Base-by-base conservation (phyloP, 768 basidiomycete genomes). In the Boletus barrowsii region DNA sequence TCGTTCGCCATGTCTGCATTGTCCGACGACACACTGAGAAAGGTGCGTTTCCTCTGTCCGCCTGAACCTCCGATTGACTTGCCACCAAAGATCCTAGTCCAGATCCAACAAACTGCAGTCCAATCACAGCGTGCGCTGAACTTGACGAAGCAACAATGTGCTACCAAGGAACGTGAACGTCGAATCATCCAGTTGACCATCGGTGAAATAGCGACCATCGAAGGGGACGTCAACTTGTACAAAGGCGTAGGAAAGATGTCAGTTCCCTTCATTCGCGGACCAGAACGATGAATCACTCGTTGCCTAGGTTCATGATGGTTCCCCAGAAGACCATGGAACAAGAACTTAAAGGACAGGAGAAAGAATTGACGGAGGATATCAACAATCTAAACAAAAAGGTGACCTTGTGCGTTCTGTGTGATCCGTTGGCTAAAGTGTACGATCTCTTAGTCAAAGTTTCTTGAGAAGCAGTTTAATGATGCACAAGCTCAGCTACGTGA, bases 201-300 rank as follows among this genome's bases (percentile, higher is more conserved):
- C 51, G 81, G 87, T 59, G 93, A 98, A 69, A 84, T 98, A 57
- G 76, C 75, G 32, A 75, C 78, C 35, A 81, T 94, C 47, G 78
- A 83, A 59, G 82, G 82, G 26, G 79, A 88, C 55, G 86, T 89
- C 13, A 91, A 88, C 64, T 74, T 97, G 62, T 98, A 95, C 75
- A 93, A 89, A 65, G 95, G 95, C 44, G 90, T 98, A 42, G 95
- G 95, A 32, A 98, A 98, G 74, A 96, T 96, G 95, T 95, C 59
- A 57, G 51, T 60, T 20, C 46, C 26, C 35, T 40, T 47, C 22
- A 7, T 47, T 50, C 42, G 39, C 39, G 42, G 42, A 20, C 30
- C 36, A 18, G 43, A 14, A 40, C 17, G 24, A 42, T 26, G 50
- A 43, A 42, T 61, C 42, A 51, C 26, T 3, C 32, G 48, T 10